Conservation (phyloP, 1,284 basidiomycete genomes). For the Ceratobasidium sp. region DNA sequence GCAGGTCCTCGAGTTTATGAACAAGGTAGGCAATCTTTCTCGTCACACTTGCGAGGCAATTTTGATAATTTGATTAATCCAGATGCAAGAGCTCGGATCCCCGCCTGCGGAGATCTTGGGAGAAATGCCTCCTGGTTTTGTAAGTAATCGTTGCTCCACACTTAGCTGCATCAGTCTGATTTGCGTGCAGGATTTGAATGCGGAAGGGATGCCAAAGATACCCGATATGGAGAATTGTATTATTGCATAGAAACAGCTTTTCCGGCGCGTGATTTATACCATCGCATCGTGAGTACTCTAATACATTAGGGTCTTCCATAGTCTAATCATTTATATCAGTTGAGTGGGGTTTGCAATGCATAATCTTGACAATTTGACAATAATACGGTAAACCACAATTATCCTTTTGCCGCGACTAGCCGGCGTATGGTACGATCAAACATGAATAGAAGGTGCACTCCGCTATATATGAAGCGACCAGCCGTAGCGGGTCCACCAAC, state of each 20-base stretch:
- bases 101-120: slow-evolving; percentile 95
- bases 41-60: neutral
- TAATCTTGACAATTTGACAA: no score
- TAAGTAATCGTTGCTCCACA: slow-evolving; percentile 52
- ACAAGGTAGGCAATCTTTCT: slow-evolving; percentile 68
- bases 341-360: no score
- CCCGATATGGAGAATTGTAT: slow-evolving; percentile 40
- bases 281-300: slow-evolving; percentile 1
- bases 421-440: no score
- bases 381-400: no score
- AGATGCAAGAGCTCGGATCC: slow-evolving; percentile 90
- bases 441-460: no score
- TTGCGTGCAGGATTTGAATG: slow-evolving; percentile 21
- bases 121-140: slow-evolving; percentile 85
- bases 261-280: neutral
- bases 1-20: slow-evolving; percentile 79
- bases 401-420: no score
- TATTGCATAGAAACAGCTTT: slow-evolving; percentile 30
- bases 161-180: neutral
- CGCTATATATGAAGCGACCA: no score
- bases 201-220: slow-evolving; percentile 44
- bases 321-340: no score
- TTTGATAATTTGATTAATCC: slow-evolving; percentile 34
- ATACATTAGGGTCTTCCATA: neutral
- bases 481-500: no score